Conservation (phyloP, 148 eudicot species). For the Persicaria tinctoria region DNA sequence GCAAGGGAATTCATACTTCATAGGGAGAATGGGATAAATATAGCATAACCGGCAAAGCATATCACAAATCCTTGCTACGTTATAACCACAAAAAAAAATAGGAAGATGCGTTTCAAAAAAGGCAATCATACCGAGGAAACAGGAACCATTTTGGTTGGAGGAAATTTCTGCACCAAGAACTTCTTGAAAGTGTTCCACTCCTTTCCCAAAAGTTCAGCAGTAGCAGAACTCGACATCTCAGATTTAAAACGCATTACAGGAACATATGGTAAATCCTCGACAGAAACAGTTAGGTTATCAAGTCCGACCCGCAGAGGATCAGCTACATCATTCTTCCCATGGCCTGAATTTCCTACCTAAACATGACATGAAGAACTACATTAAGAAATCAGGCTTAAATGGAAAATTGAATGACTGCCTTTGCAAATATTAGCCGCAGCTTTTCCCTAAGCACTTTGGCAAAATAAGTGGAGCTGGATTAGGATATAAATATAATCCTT, state of each 20-base stretch:
- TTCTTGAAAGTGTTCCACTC: constrained; percentile 64
- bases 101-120: neutral
- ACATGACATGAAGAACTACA: neutral
- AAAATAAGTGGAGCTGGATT: no score
- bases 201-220: constrained; percentile 24
- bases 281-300: constrained; percentile 16
- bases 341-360: constrained; percentile 29
- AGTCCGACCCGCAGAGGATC: constrained; percentile 45
- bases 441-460: no score
- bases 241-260: constrained; percentile 6
- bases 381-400: neutral
- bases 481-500: no score
- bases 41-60: no score
- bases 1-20: neutral
- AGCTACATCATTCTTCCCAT: constrained; percentile 24
- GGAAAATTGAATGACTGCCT: no score
- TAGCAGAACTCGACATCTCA: constrained; percentile 14
- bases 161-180: constrained; percentile 54
- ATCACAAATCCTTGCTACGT: no score
- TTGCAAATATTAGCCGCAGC: no score
- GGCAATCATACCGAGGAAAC: constrained; percentile 46
- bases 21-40: no score
- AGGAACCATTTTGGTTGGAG: constrained; percentile 42
- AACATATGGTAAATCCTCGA: constrained; percentile 20
- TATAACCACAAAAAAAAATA: neutral